Conservation (phyloP, 352 stramenopile species). For the Phytopythium ostracodes region DNA sequence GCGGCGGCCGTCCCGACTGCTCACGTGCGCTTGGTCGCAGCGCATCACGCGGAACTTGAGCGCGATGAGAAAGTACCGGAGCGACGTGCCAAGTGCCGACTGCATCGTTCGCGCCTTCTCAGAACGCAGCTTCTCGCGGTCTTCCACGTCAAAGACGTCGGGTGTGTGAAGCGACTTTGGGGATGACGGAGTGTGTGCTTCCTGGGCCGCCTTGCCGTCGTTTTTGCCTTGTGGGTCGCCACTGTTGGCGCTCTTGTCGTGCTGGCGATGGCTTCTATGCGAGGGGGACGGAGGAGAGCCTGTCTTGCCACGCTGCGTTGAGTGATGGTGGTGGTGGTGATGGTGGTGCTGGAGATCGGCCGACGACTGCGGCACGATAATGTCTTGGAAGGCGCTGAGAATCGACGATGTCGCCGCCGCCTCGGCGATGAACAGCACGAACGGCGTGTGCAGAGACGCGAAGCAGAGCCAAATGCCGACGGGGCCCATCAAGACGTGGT, state of each 20-base stretch:
- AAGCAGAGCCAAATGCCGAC: slow-evolving; percentile 87
- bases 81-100: slow-evolving; percentile 57
- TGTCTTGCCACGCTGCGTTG: not conserved
- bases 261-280: not conserved
- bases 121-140: slow-evolving; percentile 73
- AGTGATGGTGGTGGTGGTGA: not conserved
- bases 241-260: not conserved
- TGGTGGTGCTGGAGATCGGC: slow-evolving; percentile 5
- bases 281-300: slow-evolving; percentile 1
- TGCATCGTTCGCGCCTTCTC: slow-evolving; percentile 56
- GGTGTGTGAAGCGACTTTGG: slow-evolving; percentile 27
- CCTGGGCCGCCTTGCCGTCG: not conserved
- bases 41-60: slow-evolving; percentile 60
- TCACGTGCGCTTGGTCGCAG: slow-evolving; percentile 49
- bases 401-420: slow-evolving; percentile 69
- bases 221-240: not conserved
- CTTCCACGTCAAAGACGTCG: slow-evolving; percentile 81
- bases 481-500: slow-evolving; percentile 62
- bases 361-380: slow-evolving; percentile 31
- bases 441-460: slow-evolving; percentile 74
- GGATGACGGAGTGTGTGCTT: slow-evolving; percentile 14
- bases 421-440: slow-evolving; percentile 77
- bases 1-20: slow-evolving; percentile 13
- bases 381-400: slow-evolving; percentile 68
- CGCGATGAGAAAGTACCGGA: slow-evolving; percentile 72